Percentiles rank a stretch among this genome's conserved stretches.
Evolutionary conservation across 139 green algal genomes (phyloP).

Genomic region (Ettlia oleoabundans): DNA sequence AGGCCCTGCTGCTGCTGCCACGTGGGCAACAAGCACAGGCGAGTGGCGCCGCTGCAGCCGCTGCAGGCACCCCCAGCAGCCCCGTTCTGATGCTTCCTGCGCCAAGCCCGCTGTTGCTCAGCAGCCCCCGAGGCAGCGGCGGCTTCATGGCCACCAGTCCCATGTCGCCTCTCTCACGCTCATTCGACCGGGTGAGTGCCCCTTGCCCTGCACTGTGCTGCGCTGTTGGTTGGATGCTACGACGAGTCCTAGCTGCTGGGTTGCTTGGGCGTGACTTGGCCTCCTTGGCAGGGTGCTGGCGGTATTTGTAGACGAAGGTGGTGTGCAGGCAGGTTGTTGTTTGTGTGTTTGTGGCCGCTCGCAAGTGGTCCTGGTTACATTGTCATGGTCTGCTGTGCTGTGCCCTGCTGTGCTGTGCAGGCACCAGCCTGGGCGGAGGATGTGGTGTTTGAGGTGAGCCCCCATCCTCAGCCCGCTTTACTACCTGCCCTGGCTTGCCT

Average conservation of each 20-base stretch:
- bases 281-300: too few species aligned
- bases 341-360: too few species aligned
- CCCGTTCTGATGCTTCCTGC: background rate
- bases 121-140: constrained; percentile 13
- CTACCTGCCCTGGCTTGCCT: background rate
- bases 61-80: background rate
- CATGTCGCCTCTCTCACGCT: constrained; percentile 17
- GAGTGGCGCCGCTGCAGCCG: background rate
- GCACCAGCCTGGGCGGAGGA: constrained; percentile 46
- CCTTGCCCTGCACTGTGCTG: background rate
- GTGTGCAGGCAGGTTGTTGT: too few species aligned
- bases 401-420: background rate
- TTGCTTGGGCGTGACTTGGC: too few species aligned
- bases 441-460: constrained; percentile 23
- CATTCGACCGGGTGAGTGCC: constrained; percentile 15
- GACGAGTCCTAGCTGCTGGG: too few species aligned
- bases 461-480: too few species aligned
- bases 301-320: too few species aligned
- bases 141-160: constrained; percentile 9
- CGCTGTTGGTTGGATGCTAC: too few species aligned
- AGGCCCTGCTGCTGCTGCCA: constrained; percentile 40
- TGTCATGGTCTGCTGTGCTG: too few species aligned
- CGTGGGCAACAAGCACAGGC: too few species aligned
- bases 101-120: background rate
- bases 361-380: too few species aligned